These are phyloP conservation scores for Aspergillus proliferans DNA, from an alignment of 2,329 filamentous ascomycete species.

Conservation along the genomic window DNA sequence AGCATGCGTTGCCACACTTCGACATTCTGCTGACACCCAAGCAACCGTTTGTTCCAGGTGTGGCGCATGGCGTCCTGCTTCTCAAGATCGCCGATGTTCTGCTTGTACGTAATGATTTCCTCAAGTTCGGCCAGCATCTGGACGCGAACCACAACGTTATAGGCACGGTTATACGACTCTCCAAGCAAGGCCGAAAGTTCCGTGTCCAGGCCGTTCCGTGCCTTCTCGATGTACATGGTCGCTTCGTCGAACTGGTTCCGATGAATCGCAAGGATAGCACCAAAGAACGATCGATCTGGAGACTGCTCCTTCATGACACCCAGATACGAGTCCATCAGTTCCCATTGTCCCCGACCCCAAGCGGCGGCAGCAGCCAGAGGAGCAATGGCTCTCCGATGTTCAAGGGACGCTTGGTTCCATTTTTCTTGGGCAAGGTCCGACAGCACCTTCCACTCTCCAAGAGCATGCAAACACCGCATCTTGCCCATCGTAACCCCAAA, in stretches of 20 bases:
- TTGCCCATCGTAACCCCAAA: conserved; percentile 99
- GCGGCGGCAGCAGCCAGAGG: conserved; percentile 90
- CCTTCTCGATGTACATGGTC: conserved; percentile 80
- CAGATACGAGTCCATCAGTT: conserved; percentile 95
- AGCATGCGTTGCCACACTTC: conserved; percentile 99
- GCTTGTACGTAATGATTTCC: conserved; percentile 97
- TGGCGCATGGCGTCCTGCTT: conserved; percentile 86
- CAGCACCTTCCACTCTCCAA: conserved; percentile 95
- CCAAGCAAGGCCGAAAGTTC: conserved; percentile 94
- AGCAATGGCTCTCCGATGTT: conserved; percentile 85
- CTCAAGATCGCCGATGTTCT: conserved; percentile 68
- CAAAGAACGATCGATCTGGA: conserved; percentile 94
- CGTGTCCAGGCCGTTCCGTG: conserved; percentile 89
- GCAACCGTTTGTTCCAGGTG: conserved; percentile 92
- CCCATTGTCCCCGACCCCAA: conserved; percentile 95
- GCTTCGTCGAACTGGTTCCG: conserved; percentile 93
- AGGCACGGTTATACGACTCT: conserved; percentile 95
- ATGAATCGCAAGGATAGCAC: conserved; percentile 89
- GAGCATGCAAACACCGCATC: conserved; percentile 94
- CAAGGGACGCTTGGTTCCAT: conserved; percentile 82
- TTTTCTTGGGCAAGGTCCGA: conserved; percentile 85
- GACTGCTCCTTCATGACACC: conserved; percentile 90
- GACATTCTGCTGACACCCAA: conserved; percentile 92
- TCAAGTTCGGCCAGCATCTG: conserved; percentile 99
- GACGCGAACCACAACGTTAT: conserved; percentile 91